Base-by-base conservation (phyloP, 1,284 basidiomycete genomes). In the Retiboletus flavoniger region DNA sequence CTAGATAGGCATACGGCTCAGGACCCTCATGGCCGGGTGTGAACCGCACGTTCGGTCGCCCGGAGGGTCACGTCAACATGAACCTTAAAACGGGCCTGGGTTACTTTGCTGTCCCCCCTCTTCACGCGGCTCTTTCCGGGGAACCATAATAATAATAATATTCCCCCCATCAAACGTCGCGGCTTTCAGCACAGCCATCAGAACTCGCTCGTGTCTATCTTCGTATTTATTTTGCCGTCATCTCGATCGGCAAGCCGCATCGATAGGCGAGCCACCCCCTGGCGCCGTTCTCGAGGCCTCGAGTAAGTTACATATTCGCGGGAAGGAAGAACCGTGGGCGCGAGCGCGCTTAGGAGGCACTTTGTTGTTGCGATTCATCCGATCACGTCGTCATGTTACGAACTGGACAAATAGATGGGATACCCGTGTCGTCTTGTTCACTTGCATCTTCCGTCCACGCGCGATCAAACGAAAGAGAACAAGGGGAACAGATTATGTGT, bases 291-390 rank as follows among this genome's bases (percentile, higher is more conserved):
- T 54, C 55, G 55, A 62, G 44, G 43, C 41, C 43, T 62, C 63
- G 56, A 56, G 19, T 36, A 47, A 38, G 16, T 35, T 45, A 39
- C 24, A 60, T 61, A 60, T 53, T 62, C 64, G 63, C 61, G 63
- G 61, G 63, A 62, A 51, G 58, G 48, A 31, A 11, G 9, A 14
- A 24, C 28, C 36, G 11, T 41, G 29, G n/a, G 34, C 19, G 28
- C 5, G 31, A 44, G 4, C 14, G 13, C 8, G 13, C 31, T 9
- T 31, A 21, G 34, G 3, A 13, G 9, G 29, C 7, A 31, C 29
- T 16, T 50, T 45, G 19, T 43, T 11, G 29, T 11, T 31, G 11
- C 29, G 13, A 32, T 13, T 13, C 40, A 49, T 31, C 47, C 29
- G 21, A 35, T 44, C 41, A 39, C 43, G 26, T 21, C 19, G 39